Evolutionary conservation across 2,329 filamentous ascomycete genomes (phyloP).

Genomic region (Furcasterigmium sp.): DNA sequence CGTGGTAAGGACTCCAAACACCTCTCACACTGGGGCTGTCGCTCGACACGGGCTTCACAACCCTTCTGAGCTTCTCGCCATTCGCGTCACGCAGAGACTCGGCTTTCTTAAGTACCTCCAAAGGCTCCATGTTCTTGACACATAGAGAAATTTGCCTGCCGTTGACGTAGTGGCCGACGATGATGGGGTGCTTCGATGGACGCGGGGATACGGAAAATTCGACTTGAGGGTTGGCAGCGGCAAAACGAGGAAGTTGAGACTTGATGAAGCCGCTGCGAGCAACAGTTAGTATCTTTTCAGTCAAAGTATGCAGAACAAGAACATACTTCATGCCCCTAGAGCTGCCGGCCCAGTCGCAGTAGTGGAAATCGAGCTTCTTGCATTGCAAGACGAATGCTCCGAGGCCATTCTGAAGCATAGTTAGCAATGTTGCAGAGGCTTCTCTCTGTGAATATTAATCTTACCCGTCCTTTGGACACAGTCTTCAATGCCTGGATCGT

Average conservation of each 20-base stretch:
- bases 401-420: constrained; percentile 71
- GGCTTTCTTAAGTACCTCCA: constrained; percentile 77
- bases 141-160: constrained; percentile 80
- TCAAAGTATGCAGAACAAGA: background rate
- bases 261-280: constrained; percentile 72
- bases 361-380: constrained; percentile 92
- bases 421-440: no score
- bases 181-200: constrained; percentile 82
- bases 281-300: constrained; percentile 17
- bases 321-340: constrained; percentile 88
- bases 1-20: constrained; percentile 67
- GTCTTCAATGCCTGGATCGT: constrained; percentile 48
- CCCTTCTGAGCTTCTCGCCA: constrained; percentile 65
- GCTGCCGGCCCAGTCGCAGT: constrained; percentile 93
- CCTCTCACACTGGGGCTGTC: constrained; percentile 63
- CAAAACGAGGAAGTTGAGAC: constrained; percentile 70
- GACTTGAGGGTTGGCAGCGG: constrained; percentile 75
- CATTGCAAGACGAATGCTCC: constrained; percentile 97
- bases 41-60: constrained; percentile 60
- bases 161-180: constrained; percentile 90
- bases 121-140: constrained; percentile 77
- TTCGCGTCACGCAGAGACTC: constrained; percentile 68
- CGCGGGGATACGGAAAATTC: constrained; percentile 89
- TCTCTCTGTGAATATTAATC: constrained; percentile 2
- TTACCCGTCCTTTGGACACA: constrained; percentile 49